Percentiles rank a stretch among this genome's conserved stretches.
These are phyloP conservation scores for Rubus idaeus DNA, from an alignment of 306 rosid species.

Conservation along the genomic window DNA sequence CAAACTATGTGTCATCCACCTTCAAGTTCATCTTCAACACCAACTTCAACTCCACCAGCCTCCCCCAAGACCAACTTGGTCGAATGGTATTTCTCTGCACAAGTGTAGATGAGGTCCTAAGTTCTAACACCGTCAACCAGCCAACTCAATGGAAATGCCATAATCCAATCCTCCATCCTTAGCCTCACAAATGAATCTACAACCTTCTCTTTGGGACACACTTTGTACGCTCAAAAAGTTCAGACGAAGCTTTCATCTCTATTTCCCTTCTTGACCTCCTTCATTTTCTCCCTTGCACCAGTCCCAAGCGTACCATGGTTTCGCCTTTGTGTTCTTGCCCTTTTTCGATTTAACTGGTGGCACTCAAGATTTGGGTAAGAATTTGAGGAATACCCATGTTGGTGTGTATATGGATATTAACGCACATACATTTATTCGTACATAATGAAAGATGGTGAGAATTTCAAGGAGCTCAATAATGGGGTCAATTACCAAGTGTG, in stretches of 20 bases:
- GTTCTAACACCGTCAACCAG: too few species aligned
- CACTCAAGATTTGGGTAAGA: conserved; percentile 49
- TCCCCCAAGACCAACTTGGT: background rate
- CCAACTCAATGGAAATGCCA: conserved; percentile 36
- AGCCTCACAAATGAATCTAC: conserved; percentile 37
- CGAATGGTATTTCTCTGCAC: too few species aligned
- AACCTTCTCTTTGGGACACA: conserved; percentile 45
- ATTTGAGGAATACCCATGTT: conserved; percentile 48
- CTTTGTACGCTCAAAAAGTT: conserved; percentile 47
- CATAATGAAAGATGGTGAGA: conserved; percentile 36
- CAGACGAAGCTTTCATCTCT: conserved; percentile 33
- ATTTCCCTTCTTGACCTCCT: conserved; percentile 57
- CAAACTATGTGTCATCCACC: conserved; percentile 28
- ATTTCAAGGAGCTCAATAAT: conserved; percentile 38
- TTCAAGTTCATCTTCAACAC: conserved; percentile 58
- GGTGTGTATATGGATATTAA: conserved; percentile 49
- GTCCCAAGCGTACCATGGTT: conserved; percentile 43
- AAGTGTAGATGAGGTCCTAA: too few species aligned
- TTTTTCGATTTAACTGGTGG: conserved; percentile 37
- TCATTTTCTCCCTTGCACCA: conserved; percentile 47
- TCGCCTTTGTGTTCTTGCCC: conserved; percentile 48
- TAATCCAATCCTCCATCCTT: conserved; percentile 43
- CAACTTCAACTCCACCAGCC: conserved; percentile 50
- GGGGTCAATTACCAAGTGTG: conserved; percentile 61
- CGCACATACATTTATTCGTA: conserved; percentile 40